Evolutionary conservation across 495 filamentous ascomycete genomes (phyloP).

Genomic region (Trichoderma reesei): DNA sequence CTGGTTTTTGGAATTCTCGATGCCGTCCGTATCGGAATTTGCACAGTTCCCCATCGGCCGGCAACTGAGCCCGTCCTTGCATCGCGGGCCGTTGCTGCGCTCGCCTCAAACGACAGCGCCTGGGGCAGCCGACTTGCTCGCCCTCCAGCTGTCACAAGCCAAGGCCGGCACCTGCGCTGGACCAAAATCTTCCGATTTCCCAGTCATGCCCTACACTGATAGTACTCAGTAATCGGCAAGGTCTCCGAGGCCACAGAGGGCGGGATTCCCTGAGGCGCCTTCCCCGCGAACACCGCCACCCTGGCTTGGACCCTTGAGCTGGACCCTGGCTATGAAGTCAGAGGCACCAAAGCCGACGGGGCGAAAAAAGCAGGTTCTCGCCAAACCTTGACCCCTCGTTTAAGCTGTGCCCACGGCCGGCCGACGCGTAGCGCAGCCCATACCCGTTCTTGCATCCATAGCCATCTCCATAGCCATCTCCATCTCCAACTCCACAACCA

Average conservation of each 20-base stretch:
- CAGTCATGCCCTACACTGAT: background rate
- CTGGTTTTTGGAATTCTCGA: background rate
- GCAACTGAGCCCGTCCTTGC: background rate
- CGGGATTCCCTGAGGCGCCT: background rate
- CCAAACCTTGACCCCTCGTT: conserved; percentile 6
- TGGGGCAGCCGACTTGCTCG: background rate
- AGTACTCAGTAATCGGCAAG: background rate
- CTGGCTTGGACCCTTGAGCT: conserved; percentile 4
- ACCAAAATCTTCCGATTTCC: background rate
- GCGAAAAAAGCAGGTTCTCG: background rate
- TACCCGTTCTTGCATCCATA: background rate
- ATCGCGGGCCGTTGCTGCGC: too few relatives aligned
- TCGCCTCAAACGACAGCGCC: too few relatives aligned
- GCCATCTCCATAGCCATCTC: background rate
- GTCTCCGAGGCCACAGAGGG: background rate
- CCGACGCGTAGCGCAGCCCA: background rate
- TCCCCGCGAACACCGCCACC: conserved; percentile 9
- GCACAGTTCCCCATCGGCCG: background rate
- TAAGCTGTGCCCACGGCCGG: background rate
- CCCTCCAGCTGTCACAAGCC: background rate
- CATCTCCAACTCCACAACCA: background rate
- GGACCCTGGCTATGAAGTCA: conserved; percentile 7
- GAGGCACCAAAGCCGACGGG: background rate
- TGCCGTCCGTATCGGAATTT: background rate
- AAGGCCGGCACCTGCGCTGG: too few relatives aligned